Conservation (phyloP, 306 rosid species). For the Alnus glutinosa region DNA sequence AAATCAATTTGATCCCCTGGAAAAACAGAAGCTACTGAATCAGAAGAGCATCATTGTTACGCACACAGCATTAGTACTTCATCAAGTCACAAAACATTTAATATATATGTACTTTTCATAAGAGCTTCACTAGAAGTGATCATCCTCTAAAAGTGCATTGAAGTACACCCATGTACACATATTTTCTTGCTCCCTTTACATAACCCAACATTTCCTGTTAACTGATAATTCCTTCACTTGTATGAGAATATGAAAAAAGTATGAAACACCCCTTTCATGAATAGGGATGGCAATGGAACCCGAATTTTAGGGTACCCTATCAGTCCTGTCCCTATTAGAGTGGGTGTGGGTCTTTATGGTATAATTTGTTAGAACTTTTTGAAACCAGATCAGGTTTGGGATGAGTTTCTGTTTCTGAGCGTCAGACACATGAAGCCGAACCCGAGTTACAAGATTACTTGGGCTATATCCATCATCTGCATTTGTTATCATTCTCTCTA, state of each 20-base stretch:
- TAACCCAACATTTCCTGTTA: neutral
- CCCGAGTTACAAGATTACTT: too few relatives aligned
- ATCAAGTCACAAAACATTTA: neutral
- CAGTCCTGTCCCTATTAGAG: neutral
- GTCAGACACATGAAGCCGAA: too few relatives aligned
- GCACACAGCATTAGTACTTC: neutral
- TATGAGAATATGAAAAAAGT: neutral
- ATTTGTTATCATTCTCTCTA: too few relatives aligned
- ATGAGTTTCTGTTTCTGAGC: too few relatives aligned
- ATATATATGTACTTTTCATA: too few relatives aligned
- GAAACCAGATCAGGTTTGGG: too few relatives aligned
- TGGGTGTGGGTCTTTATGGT: too few relatives aligned
- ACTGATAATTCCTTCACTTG: neutral
- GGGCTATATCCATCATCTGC: too few relatives aligned
- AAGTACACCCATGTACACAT: neutral
- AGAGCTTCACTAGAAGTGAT: neutral
- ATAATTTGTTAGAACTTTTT: too few relatives aligned
- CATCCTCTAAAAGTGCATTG: neutral
- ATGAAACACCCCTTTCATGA: neutral
- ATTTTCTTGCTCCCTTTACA: neutral
- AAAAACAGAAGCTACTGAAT: neutral
- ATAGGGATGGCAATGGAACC: neutral
- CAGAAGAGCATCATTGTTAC: neutral
- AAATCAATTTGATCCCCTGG: constrained; percentile 70
- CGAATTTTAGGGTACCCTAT: neutral